Evolutionary conservation across 2,329 filamentous ascomycete genomes (phyloP), one percentile per base, ranked within the genome.

Genomic region (Penicillium sp.): DNA sequence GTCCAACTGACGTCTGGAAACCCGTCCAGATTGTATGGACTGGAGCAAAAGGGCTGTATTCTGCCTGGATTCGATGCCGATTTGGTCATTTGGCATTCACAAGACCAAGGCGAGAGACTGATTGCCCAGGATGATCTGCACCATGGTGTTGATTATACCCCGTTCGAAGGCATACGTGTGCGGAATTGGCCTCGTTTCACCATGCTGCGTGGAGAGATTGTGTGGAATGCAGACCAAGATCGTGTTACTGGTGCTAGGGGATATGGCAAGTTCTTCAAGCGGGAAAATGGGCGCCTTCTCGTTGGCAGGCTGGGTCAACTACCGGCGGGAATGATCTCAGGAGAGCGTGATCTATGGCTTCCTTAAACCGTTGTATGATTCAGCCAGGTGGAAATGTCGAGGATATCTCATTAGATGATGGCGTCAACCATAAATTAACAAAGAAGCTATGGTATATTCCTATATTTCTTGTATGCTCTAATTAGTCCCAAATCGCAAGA

Each of bases 101-200:
- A 13, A 5, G 23, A 20, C n/a, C n/a, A 25, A 17, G 23, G 21
- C 2, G 10, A n/a, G 13, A 27, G 23, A 9, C 14, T 17, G 3
- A 33, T 40, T 18, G 17, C 23, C 3, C 23, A 40, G n/a, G 13
- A 9, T 7, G 23, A 23, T 17, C 13, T 40, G 21, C 30, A 40
- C 4, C 37, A 40, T 17, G 30, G 21, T 21, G 37, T 34, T n/a
- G 37, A 40, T 23, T 40, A 40, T 10, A 40, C 37, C 8, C 36
- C 36, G 2, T 39, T 39, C 27, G 36, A 39, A 26, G 36, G 36
- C 3, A 32, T 32, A 19, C 15, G 14, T 2, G 28, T 39, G 8
- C 13, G 28, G 16, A 32, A 39, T 19, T 39, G 36, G 36, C 36
- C 36, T 18, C 19, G 36, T 2, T 32, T 17, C 3, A 39, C 36